Conservation (phyloP, 257 asterid genomes). For the Thymus mandschuricus region DNA sequence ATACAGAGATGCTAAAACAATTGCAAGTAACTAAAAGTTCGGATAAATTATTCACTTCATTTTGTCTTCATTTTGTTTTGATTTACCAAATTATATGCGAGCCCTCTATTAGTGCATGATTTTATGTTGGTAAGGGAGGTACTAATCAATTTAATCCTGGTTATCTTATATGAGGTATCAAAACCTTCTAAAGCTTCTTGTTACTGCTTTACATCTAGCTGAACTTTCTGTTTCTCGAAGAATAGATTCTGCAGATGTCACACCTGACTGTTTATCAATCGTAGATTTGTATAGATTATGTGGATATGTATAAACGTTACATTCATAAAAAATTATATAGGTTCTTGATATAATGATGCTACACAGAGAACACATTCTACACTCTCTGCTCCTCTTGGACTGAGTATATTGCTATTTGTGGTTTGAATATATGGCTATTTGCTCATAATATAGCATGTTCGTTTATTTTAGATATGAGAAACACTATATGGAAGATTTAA, state of each 20-base stretch:
- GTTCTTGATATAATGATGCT: not conserved
- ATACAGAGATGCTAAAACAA: conserved; percentile 8
- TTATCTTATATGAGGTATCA: not conserved
- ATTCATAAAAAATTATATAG: not conserved
- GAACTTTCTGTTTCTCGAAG: conserved; percentile 4
- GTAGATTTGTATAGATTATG: not conserved
- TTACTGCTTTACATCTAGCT: not conserved
- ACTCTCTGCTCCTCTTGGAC: not conserved
- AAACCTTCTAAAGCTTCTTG: not conserved
- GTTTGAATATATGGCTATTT: conserved; percentile 19
- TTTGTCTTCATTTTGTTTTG: not conserved
- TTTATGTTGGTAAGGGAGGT: not conserved
- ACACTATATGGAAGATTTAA: conserved; percentile 58
- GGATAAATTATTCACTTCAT: not conserved
- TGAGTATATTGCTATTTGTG: no score
- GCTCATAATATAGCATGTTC: conserved; percentile 23
- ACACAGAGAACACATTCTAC: not conserved
- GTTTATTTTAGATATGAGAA: conserved; percentile 68
- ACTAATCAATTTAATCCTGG: not conserved
- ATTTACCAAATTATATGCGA: not conserved
- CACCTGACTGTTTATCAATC: not conserved
- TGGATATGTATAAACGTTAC: not conserved
- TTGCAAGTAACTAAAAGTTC: not conserved
- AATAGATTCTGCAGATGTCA: not conserved
- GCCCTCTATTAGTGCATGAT: not conserved